Evolutionary conservation across 768 basidiomycete species (phyloP).

Genomic region (Chiua virens): DNA sequence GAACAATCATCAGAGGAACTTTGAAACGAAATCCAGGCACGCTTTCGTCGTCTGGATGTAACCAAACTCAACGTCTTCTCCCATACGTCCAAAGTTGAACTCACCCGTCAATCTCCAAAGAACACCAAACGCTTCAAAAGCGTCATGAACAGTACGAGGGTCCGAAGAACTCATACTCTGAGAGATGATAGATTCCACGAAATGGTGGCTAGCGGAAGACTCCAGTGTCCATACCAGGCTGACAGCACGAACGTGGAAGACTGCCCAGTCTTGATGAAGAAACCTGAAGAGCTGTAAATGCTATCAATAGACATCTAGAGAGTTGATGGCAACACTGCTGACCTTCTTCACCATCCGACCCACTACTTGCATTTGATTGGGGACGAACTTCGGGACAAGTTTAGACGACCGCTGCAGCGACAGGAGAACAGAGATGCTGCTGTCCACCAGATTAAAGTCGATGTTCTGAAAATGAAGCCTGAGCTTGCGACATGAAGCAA

Average conservation of each 20-base stretch:
- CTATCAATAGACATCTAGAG: conserved; percentile 1
- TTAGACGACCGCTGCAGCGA: conserved; percentile 50
- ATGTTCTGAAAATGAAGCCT: conserved; percentile 18
- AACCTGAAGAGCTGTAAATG: conserved; percentile 64
- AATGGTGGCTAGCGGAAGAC: conserved; percentile 46
- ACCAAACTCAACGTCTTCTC: conserved; percentile 5
- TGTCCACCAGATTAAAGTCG: conserved; percentile 70
- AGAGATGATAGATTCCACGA: conserved; percentile 80
- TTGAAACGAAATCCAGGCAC: conserved; percentile 83
- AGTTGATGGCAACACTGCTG: conserved; percentile 5
- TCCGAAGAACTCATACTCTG: conserved; percentile 63
- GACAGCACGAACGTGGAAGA: conserved; percentile 81
- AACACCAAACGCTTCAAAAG: conserved; percentile 87
- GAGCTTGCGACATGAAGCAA: background rate
- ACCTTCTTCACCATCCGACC: conserved; percentile 59
- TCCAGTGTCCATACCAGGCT: conserved; percentile 83
- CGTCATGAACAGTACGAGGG: conserved; percentile 46
- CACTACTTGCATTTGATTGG: conserved; percentile 58
- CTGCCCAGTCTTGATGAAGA: conserved; percentile 59
- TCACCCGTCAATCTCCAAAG: conserved; percentile 88
- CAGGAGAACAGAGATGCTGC: conserved; percentile 55
- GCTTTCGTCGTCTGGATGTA: conserved; percentile 65
- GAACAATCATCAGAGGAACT: conserved; percentile 82
- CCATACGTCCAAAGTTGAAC: conserved; percentile 10
- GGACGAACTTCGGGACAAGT: conserved; percentile 51